Percentiles rank a stretch among this genome's conserved stretches.
Evolutionary conservation across 2,329 filamentous ascomycete genomes (phyloP).

Genomic region (Fusarium sp.): DNA sequence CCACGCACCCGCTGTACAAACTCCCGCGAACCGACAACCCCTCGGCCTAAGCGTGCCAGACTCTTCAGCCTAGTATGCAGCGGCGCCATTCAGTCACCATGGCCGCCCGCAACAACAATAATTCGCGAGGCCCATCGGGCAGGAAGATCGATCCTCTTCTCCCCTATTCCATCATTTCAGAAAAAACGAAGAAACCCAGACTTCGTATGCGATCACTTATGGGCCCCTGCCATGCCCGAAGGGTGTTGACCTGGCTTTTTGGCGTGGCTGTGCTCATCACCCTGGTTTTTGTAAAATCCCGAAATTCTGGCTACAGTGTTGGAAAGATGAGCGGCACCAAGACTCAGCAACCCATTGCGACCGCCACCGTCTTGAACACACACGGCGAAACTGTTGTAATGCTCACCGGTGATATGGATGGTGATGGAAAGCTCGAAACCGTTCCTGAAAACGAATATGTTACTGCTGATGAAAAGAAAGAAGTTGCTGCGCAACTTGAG

Average conservation of each 20-base stretch:
- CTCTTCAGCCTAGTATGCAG: slow-evolving; percentile 43
- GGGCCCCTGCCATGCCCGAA: slow-evolving; percentile 63
- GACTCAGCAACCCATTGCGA: slow-evolving; percentile 39
- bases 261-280: slow-evolving; percentile 54
- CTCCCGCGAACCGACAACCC: slow-evolving; percentile 11
- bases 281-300: slow-evolving; percentile 53
- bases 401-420: slow-evolving; percentile 45
- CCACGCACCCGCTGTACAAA: slow-evolving; percentile 12
- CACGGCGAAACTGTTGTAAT: slow-evolving; percentile 44
- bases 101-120: slow-evolving; percentile 51
- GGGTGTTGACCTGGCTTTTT: slow-evolving; percentile 63
- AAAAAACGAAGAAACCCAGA: slow-evolving; percentile 50
- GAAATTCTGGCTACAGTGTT: slow-evolving; percentile 41
- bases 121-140: slow-evolving; percentile 45
- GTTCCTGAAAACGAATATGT: slow-evolving; percentile 41
- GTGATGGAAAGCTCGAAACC: slow-evolving; percentile 42
- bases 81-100: slow-evolving; percentile 48
- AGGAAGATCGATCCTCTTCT: slow-evolving; percentile 49
- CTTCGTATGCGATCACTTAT: slow-evolving; percentile 58
- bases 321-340: slow-evolving; percentile 41
- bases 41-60: slow-evolving; percentile 35
- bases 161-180: slow-evolving; percentile 46
- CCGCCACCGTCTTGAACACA: slow-evolving; percentile 42
- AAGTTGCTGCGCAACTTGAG: slow-evolving; percentile 45
- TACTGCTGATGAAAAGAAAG: slow-evolving; percentile 45